Percentiles rank a stretch among this genome's conserved stretches.
Evolutionary conservation across 805 yeast genomes (phyloP).

Genomic region (Cyberlindnera amylophila): DNA sequence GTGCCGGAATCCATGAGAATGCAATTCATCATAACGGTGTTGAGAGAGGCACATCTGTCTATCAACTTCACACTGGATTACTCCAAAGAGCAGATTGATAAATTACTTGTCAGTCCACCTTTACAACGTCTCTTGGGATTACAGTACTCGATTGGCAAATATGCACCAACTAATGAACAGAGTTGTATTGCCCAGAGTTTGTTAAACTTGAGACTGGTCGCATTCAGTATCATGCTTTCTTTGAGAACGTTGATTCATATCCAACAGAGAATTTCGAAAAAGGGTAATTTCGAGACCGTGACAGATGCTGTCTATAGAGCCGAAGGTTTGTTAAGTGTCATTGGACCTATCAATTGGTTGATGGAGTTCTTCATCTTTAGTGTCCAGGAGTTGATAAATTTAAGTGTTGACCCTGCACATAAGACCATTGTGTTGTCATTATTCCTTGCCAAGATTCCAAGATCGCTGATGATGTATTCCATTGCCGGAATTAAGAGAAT

Average conservation of each 20-base stretch:
- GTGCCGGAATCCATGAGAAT: constrained; percentile 26
- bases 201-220: constrained; percentile 63
- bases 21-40: constrained; percentile 38
- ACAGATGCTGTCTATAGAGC: constrained; percentile 56
- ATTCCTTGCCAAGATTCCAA: constrained; percentile 63
- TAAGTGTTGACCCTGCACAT: constrained; percentile 25
- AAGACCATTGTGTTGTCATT: constrained; percentile 52
- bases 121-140: constrained; percentile 67
- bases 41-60: constrained; percentile 71
- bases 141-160: constrained; percentile 61
- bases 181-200: constrained; percentile 43
- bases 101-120: constrained; percentile 71
- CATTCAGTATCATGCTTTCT: constrained; percentile 65
- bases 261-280: constrained; percentile 54
- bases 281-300: constrained; percentile 35
- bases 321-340: constrained; percentile 55
- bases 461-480: constrained; percentile 63
- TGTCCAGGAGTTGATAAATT: constrained; percentile 65
- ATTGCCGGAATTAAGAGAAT: constrained; percentile 64
- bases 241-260: constrained; percentile 60
- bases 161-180: constrained; percentile 17
- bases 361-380: constrained; percentile 70
- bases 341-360: constrained; percentile 87
- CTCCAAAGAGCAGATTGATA: constrained; percentile 71
- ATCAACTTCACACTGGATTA: constrained; percentile 69